A percentile compares a stretch with the other conserved stretches of the same genome.
Evolutionary conservation across 371 early-diverging fungal genomes (phyloP).

Genomic region (Quaeritorhiza haematococci): DNA sequence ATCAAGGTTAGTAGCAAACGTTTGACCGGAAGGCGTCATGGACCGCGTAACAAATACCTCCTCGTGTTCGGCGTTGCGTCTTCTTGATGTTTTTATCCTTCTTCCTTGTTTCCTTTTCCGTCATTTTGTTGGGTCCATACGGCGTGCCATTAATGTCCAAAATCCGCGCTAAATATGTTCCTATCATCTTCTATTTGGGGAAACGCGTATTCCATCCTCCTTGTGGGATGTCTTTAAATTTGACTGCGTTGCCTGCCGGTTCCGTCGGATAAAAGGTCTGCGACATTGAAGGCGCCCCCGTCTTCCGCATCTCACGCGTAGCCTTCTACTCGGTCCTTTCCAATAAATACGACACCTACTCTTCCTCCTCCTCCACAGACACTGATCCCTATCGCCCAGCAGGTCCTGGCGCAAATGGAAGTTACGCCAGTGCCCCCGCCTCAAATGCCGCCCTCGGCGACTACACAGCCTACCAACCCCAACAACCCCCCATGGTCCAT

Average conservation of each 20-base stretch:
- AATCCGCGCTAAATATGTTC: too few relatives aligned
- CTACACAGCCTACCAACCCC: neutral
- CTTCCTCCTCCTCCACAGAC: slow-evolving; percentile 5
- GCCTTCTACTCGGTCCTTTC: slow-evolving; percentile 31
- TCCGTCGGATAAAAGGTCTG: too few relatives aligned
- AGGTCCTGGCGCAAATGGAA: neutral
- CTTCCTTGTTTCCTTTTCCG: neutral
- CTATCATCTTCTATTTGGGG: too few relatives aligned
- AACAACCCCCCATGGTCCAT: slow-evolving; percentile 14
- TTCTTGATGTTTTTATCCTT: slow-evolving; percentile 7
- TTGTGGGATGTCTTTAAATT: slow-evolving; percentile 1
- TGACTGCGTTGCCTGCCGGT: too few relatives aligned
- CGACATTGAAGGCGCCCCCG: slow-evolving; percentile 23
- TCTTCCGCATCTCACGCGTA: slow-evolving; percentile 27
- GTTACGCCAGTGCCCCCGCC: neutral
- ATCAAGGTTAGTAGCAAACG: slow-evolving; percentile 5
- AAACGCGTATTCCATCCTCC: too few relatives aligned
- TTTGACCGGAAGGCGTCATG: neutral
- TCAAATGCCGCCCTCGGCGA: slow-evolving; percentile 1
- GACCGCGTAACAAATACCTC: neutral
- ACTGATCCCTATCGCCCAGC: neutral
- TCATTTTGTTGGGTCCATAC: too few relatives aligned
- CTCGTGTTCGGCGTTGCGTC: slow-evolving; percentile 5
- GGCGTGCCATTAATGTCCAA: too few relatives aligned
- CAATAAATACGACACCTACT: slow-evolving; percentile 22